A percentile compares a stretch with the other conserved stretches of the same genome.
phyloP scores from a whole-genome alignment of 2,329 filamentous ascomycete species.

The Xylaria sp. region DNA sequence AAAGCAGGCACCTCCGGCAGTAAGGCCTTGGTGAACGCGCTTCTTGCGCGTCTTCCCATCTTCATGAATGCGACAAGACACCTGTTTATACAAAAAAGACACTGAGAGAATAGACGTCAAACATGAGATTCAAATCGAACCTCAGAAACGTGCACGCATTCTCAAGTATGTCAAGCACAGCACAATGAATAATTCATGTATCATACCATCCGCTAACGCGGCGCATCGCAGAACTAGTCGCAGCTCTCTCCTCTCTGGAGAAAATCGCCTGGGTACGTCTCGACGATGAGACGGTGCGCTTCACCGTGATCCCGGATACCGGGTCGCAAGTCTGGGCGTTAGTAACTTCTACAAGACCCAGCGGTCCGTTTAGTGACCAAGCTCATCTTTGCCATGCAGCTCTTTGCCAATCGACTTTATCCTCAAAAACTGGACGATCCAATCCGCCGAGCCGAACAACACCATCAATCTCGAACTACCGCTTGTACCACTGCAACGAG shows the following conservation, averaged over 20 bases:
- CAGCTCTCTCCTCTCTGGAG: constrained; percentile 69
- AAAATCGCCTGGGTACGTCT: constrained; percentile 91
- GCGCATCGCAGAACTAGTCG: constrained; percentile 61
- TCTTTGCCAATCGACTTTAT: constrained; percentile 77
- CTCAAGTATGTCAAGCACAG: constrained; percentile 59
- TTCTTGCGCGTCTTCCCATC: not conserved
- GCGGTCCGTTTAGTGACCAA: not conserved
- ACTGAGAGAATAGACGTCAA: not conserved
- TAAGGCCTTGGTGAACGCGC: not conserved
- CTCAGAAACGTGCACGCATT: constrained; percentile 71
- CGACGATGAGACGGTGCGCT: constrained; percentile 84
- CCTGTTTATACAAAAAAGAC: not conserved
- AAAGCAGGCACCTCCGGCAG: not conserved
- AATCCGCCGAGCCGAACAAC: constrained; percentile 81
- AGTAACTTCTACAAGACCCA: constrained; percentile 44
- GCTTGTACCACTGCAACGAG: constrained; percentile 83
- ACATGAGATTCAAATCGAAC: constrained; percentile 68
- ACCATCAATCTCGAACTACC: constrained; percentile 97
- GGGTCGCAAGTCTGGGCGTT: constrained; percentile 97
- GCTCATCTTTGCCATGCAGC: constrained; percentile 42
- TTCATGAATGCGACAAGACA: not conserved
- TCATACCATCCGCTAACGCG: constrained; percentile 18
- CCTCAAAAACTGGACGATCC: constrained; percentile 83
- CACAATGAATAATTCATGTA: not conserved
- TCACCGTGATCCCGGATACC: constrained; percentile 93